Conservation (phyloP, 805 yeast genomes). For the Kodamaea laetipori region DNA sequence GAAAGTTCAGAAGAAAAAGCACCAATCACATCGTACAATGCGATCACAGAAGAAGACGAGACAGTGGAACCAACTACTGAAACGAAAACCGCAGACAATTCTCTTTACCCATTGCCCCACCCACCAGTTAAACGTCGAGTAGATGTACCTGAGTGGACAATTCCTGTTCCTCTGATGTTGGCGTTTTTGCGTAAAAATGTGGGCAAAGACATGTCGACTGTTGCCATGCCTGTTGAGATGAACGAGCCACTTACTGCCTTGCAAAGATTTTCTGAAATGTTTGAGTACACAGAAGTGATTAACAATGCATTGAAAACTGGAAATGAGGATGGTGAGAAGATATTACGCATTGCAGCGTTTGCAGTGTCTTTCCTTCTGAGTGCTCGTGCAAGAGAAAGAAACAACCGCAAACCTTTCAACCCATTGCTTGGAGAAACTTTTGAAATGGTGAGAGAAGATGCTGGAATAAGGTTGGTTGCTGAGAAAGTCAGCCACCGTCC, state of each 20-base stretch:
- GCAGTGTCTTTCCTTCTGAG: slow-evolving; percentile 75
- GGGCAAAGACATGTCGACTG: slow-evolving; percentile 82
- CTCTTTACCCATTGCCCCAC: slow-evolving; percentile 70
- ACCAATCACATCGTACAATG: too few relatives aligned
- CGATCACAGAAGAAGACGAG: not conserved
- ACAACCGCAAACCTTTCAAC: slow-evolving; percentile 87
- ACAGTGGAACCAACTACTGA: not conserved
- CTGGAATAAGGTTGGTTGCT: slow-evolving; percentile 68
- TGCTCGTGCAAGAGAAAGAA: slow-evolving; percentile 72
- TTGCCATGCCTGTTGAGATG: slow-evolving; percentile 91
- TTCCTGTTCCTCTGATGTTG: slow-evolving; percentile 80
- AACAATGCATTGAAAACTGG: slow-evolving; percentile 57
- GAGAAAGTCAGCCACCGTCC: slow-evolving; percentile 93
- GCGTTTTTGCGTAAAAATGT: slow-evolving; percentile 84
- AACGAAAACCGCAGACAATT: slow-evolving; percentile 16
- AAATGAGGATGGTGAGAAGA: slow-evolving; percentile 55
- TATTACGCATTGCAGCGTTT: slow-evolving; percentile 74
- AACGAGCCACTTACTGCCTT: slow-evolving; percentile 89
- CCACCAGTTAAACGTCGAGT: slow-evolving; percentile 52
- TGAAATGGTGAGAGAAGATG: slow-evolving; percentile 84
- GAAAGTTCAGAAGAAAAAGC: slow-evolving; percentile 14
- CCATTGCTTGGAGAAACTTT: slow-evolving; percentile 93
- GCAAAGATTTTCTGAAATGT: slow-evolving; percentile 75
- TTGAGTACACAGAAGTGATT: slow-evolving; percentile 73
- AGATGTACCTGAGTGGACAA: slow-evolving; percentile 57